These are phyloP conservation scores for Candida anglica DNA, from an alignment of 805 yeast species.

Conservation along the genomic window DNA sequence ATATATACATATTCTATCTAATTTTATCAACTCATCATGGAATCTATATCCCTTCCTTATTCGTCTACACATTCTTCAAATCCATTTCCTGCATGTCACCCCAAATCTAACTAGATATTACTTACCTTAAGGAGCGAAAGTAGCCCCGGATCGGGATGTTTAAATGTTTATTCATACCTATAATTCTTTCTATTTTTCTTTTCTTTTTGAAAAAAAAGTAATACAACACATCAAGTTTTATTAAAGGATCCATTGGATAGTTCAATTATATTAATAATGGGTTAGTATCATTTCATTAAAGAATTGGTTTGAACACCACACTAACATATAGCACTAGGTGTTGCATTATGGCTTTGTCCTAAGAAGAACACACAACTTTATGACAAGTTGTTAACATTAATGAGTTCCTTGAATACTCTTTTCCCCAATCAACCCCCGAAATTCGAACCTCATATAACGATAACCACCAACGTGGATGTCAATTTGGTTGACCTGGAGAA, in stretches of 20 bases:
- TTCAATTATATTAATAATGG: slow-evolving; percentile 9
- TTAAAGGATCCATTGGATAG: no score
- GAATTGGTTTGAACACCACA: slow-evolving; percentile 4
- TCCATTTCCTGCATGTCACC: no score
- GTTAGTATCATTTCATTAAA: slow-evolving; percentile 7
- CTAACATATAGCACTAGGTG: slow-evolving; percentile 23
- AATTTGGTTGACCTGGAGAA: slow-evolving; percentile 28
- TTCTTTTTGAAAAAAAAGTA: no score
- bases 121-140: no score
- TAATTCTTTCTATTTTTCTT: no score
- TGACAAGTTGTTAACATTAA: slow-evolving; percentile 55
- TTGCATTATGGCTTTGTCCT: slow-evolving; percentile 79
- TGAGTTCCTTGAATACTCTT: slow-evolving; percentile 63
- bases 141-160: no score
- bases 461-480: slow-evolving; percentile 57
- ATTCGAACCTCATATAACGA: slow-evolving; percentile 76
- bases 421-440: slow-evolving; percentile 63
- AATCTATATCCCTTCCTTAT: not conserved
- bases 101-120: no score
- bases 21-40: not conserved
- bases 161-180: no score
- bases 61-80: no score
- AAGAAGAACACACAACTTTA: slow-evolving; percentile 46
- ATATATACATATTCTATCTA: not conserved
- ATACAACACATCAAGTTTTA: no score